These are phyloP conservation scores for Stephania yunnanensis DNA, from an alignment of 164 flowering plant species.

Conservation along the genomic window DNA sequence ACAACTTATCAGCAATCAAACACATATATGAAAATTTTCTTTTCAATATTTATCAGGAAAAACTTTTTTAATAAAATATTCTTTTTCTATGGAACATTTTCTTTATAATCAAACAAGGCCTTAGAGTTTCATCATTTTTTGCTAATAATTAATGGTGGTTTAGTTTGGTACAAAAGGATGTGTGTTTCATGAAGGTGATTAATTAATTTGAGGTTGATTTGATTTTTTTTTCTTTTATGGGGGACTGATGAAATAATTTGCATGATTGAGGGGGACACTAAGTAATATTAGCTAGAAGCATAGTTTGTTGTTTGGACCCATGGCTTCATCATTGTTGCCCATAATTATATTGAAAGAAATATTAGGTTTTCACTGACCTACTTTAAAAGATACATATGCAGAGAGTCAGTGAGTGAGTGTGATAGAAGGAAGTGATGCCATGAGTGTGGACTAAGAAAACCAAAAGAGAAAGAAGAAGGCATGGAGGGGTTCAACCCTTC, in stretches of 20 bases:
- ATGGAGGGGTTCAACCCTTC: background rate
- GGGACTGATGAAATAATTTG: background rate
- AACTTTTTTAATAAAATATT: no score
- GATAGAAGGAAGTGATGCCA: constrained; percentile 5
- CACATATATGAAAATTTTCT: no score
- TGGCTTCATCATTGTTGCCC: background rate
- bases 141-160: no score
- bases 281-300: background rate
- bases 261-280: background rate
- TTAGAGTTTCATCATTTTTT: no score
- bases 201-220: background rate
- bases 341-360: constrained; percentile 1
- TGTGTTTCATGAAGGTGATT: background rate
- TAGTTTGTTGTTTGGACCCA: constrained; percentile 3
- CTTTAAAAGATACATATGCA: background rate
- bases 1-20: no score
- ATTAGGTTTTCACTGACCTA: background rate
- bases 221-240: background rate
- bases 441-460: constrained; percentile 1
- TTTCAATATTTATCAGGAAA: no score
- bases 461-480: constrained; percentile 2
- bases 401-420: constrained; percentile 2
- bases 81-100: no score
- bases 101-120: no score
- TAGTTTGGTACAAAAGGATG: background rate